Evolutionary conservation across 1,284 basidiomycete genomes (phyloP).

Genomic region (Trichosporon faecale): DNA sequence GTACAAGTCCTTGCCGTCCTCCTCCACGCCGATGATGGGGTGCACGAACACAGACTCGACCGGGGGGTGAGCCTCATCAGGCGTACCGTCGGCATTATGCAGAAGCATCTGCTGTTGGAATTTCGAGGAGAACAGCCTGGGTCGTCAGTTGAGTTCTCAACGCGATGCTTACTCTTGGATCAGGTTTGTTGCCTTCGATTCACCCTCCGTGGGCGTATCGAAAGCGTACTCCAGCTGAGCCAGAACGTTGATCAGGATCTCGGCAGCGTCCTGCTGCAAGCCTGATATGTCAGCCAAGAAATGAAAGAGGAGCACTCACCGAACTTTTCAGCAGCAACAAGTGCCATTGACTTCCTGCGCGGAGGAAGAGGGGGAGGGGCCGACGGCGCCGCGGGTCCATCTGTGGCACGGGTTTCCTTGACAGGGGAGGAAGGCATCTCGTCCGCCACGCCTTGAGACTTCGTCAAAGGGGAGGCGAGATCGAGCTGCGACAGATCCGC

Average conservation of each 20-base stretch:
- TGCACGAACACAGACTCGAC: slow-evolving; percentile 89
- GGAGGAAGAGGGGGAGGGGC: slow-evolving; percentile 17
- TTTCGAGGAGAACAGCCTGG: slow-evolving; percentile 82
- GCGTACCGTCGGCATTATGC: slow-evolving; percentile 52
- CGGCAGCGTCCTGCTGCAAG: slow-evolving; percentile 94
- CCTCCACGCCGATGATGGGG: slow-evolving; percentile 84
- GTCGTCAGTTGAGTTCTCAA: neutral
- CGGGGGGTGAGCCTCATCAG: slow-evolving; percentile 56
- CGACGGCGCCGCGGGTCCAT: neutral
- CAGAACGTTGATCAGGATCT: slow-evolving; percentile 98
- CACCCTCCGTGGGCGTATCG: slow-evolving; percentile 57
- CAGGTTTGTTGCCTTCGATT: slow-evolving; percentile 58
- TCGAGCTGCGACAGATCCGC: slow-evolving; percentile 18
- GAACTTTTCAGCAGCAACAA: slow-evolving; percentile 28
- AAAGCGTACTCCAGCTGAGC: slow-evolving; percentile 95
- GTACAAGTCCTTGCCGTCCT: slow-evolving; percentile 80
- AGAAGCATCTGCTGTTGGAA: slow-evolving; percentile 69
- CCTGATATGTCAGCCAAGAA: neutral
- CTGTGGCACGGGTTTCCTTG: neutral
- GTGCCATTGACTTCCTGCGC: slow-evolving; percentile 19
- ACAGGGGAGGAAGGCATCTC: neutral
- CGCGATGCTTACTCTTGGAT: slow-evolving; percentile 65
- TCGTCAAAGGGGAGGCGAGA: slow-evolving; percentile 16
- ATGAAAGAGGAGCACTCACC: slow-evolving; percentile 52
- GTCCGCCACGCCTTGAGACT: neutral